A percentile compares a stretch with the other conserved stretches of the same genome.
Conservation (phyloP, 768 basidiomycete genomes). For the Dictyophora rubrovolvata region DNA sequence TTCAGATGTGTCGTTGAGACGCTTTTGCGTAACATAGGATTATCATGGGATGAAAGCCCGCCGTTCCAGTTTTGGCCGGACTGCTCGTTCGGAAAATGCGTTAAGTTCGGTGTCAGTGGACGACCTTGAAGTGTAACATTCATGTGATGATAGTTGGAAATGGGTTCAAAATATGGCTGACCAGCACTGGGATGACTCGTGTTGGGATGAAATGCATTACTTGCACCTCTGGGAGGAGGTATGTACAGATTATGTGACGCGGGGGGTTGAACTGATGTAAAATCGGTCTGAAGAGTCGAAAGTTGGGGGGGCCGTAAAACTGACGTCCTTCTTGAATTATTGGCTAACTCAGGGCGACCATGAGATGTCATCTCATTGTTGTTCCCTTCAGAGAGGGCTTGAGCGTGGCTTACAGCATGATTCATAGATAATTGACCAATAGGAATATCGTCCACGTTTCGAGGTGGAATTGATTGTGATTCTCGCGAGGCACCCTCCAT, state of each 20-base stretch:
- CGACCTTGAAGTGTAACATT: neutral
- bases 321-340: neutral
- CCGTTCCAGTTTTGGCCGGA: neutral
- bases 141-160: neutral
- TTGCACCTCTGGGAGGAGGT: slow-evolving; percentile 13
- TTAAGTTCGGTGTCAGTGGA: neutral
- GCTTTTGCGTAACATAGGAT: slow-evolving; percentile 33
- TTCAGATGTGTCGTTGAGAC: slow-evolving; percentile 51
- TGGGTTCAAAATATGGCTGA: neutral
- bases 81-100: neutral
- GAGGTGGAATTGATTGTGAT: slow-evolving; percentile 19
- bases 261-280: neutral
- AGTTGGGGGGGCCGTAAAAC: neutral
- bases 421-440: neutral
- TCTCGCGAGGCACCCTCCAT: neutral
- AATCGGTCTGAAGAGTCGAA: neutral
- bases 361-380: neutral
- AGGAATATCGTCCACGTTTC: neutral
- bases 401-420: neutral
- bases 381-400: neutral
- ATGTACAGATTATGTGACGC: neutral
- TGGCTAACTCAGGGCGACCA: neutral
- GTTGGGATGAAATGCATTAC: neutral
- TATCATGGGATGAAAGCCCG: neutral
- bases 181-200: neutral